Evolutionary conservation across 1,139 yeast species (phyloP), one percentile per base, ranked within the genome.

Genomic region (Candida tetrigidarum): DNA sequence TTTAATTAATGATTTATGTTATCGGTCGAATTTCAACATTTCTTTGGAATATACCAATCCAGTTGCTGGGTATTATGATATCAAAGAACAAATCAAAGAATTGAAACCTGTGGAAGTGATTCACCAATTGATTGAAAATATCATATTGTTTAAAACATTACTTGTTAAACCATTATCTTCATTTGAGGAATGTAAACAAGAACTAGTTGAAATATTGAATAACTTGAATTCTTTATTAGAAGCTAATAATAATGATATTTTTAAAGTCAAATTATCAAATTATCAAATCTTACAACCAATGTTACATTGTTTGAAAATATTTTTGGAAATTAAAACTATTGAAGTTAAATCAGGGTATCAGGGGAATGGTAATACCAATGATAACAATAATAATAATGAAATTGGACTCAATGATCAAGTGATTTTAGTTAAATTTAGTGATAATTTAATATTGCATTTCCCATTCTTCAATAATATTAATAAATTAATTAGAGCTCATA

Each of bases 231-330:
- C 48, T 4, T 44, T 55, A 12, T 53, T 70, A 28, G 54, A 54
- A n/a, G 18, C 10, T 5, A 54, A 57, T 4, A 61, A 60, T 47
- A 56, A 56, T 37, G 69, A 67, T 35, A 45, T 61, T 25, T 58
- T 64, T 45, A 63, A 65, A 43, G 55, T 69, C 3, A 64, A 65
- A 42, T 58, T 69, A 50, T 62, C 71, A 30, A 69, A 68, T 47
- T 67, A 62, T 51, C 72, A 69, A 45, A 46, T 69, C 20, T 51
- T 69, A 16, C 72, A 71, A 25, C 74, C 69, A 30, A 54, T 71
- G 37, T 53, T 71, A 18, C 75, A 69, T 45, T 49, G 69, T 18
- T 52, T 71, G 36, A 67, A 64, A 48, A 55, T 67, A 11, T 55
- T 59, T 16, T 56, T 68, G 16, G 54, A 51, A 20, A 45, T 51